Percentiles rank a stretch among this genome's conserved stretches.
Conservation (phyloP, 2,329 filamentous ascomycete genomes). For the Fusarium miscanthi region DNA sequence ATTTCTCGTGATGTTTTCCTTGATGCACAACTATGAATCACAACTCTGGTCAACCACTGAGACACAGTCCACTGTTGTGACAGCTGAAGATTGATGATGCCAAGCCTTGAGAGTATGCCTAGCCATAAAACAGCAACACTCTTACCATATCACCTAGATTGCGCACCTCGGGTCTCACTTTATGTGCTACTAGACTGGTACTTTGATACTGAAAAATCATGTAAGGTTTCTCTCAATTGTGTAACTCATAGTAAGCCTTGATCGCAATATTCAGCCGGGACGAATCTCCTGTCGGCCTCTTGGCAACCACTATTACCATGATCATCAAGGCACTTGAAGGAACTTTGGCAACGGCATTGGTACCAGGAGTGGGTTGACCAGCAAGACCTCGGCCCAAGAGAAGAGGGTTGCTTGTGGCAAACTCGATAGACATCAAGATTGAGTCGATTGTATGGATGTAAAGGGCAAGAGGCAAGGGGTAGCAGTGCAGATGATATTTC, state of each 20-base stretch:
- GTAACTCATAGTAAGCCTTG: neutral
- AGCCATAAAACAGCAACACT: too few relatives aligned
- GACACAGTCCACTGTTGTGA: neutral
- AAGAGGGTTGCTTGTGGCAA: neutral
- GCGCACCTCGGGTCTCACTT: too few relatives aligned
- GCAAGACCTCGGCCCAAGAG: neutral
- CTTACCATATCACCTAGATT: too few relatives aligned
- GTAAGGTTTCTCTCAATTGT: neutral
- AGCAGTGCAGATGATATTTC: neutral
- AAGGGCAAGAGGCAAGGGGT: neutral
- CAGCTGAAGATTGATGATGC: neutral
- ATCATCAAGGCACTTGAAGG: neutral
- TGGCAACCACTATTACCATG: neutral
- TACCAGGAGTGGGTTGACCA: neutral
- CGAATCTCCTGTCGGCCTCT: neutral
- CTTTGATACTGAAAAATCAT: too few relatives aligned
- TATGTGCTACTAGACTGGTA: too few relatives aligned
- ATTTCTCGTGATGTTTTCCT: constrained; percentile 2
- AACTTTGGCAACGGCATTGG: neutral
- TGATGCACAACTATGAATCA: neutral
- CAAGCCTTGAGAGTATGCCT: neutral
- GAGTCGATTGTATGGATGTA: neutral
- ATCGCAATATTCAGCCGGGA: neutral
- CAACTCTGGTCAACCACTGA: neutral
- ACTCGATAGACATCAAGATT: neutral